Evolutionary conservation across 495 filamentous ascomycete species (phyloP).

Genomic region (Terfezia boudieri): DNA sequence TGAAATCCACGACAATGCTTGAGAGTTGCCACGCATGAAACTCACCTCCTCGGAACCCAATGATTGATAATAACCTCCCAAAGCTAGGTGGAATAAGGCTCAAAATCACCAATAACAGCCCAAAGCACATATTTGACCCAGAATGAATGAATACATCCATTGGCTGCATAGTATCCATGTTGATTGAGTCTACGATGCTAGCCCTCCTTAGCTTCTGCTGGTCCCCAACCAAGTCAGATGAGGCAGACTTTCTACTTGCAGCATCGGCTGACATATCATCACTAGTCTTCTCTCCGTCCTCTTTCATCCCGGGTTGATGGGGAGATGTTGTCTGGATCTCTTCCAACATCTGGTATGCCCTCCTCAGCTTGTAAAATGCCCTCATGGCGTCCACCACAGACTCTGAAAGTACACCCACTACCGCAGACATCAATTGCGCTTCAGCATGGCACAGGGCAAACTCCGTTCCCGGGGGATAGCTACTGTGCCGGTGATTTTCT

Average conservation of each 20-base stretch:
- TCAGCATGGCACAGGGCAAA: slow-evolving; percentile 60
- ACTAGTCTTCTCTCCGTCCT: background rate
- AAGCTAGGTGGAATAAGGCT: slow-evolving; percentile 85
- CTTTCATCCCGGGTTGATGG: background rate
- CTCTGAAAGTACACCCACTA: slow-evolving; percentile 75
- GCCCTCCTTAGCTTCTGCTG: background rate
- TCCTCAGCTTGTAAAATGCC: slow-evolving; percentile 81
- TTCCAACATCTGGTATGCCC: slow-evolving; percentile 69
- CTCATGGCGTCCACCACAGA: slow-evolving; percentile 78
- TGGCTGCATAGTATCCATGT: slow-evolving; percentile 36
- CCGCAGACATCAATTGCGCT: slow-evolving; percentile 70
- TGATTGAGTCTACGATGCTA: slow-evolving; percentile 18
- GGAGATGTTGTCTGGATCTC: slow-evolving; percentile 26
- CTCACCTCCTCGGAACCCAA: slow-evolving; percentile 57
- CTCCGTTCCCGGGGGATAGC: slow-evolving; percentile 68
- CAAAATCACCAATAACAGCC: slow-evolving; percentile 60
- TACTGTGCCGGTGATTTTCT: slow-evolving; percentile 27
- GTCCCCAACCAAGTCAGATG: background rate
- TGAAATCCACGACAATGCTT: background rate
- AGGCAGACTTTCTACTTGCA: background rate
- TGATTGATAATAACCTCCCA: slow-evolving; percentile 56
- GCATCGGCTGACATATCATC: background rate
- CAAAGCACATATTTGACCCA: slow-evolving; percentile 71
- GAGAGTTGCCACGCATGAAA: background rate
- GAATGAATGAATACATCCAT: slow-evolving; percentile 77